Evolutionary conservation across 1,139 yeast species (phyloP), one percentile per base, ranked within the genome.

Genomic region (Keqinozyma sinolaborantium): DNA sequence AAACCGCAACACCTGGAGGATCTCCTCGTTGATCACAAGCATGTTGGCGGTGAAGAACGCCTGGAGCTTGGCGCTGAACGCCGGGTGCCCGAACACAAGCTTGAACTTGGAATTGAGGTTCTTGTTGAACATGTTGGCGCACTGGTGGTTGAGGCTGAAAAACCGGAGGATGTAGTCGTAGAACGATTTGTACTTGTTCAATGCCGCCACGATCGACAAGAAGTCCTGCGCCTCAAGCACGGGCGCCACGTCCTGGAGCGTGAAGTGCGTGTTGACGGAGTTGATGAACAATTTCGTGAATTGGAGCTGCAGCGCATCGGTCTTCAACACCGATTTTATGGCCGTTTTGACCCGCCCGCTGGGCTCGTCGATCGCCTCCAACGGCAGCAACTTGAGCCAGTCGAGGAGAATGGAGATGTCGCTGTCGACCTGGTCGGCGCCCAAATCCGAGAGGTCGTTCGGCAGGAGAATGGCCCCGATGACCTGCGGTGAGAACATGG

Each of bases 341-440:
- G 73, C 73, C 3, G 64, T 51, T 24, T 52, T 58, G 5, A 65
- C 55, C 27, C 74, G 40, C 13, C 56, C 61, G 12, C 65, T 50
- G 0, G 73, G 70, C 20, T 61, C 67, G 3, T 28, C 21, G 15
- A 44, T 32, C 16, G 35, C 42, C 23, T 26, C 33, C 7, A 11
- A 11, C 8, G 47, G 47, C 7, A 21, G n/a, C 10, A 42, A 33
- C 31, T 48, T 48, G 23, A 69, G 50, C 71, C 72, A 69, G 31
- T 64, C 47, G 8, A 70, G 50, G 8, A 69, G 49, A 24, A 60
- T 51, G 21, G 58, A 57, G 9, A 67, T 50, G 39, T 70, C 76
- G 40, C 65, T 68, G 38, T 69, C 73, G n/a, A 60, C 47, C 23
- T 68, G 72, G 11, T 49, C 45, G 2, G 45, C 25, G 14, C 24